Conservation (phyloP, 805 yeast genomes). For the Candida chilensis region DNA sequence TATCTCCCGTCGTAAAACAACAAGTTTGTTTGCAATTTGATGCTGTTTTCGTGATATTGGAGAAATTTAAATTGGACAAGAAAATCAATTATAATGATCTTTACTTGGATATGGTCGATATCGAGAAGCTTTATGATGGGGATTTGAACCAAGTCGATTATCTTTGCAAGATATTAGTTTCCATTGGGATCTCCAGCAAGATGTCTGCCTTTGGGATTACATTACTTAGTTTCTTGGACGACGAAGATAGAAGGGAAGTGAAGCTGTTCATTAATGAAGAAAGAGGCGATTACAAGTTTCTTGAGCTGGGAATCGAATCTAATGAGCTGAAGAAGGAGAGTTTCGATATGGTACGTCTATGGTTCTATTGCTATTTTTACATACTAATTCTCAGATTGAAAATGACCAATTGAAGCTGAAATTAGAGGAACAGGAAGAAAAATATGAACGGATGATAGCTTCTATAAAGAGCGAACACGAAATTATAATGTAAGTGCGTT, state of each 20-base stretch:
- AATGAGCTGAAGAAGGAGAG: too few relatives aligned
- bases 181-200: neutral
- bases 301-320: too few relatives aligned
- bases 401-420: too few relatives aligned
- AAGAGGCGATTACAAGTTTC: too few relatives aligned
- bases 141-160: neutral
- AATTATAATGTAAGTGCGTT: too few relatives aligned
- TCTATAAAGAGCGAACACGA: too few relatives aligned
- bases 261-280: neutral
- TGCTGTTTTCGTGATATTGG: neutral
- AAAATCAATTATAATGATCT: neutral
- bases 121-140: neutral
- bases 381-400: too few relatives aligned
- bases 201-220: conserved; percentile 1
- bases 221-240: neutral
- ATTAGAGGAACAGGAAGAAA: too few relatives aligned
- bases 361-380: too few relatives aligned
- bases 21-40: neutral
- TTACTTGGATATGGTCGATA: neutral
- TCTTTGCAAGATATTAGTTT: neutral
- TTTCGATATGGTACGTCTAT: too few relatives aligned
- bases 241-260: neutral
- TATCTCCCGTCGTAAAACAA: neutral
- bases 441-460: too few relatives aligned
- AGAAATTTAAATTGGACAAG: neutral